These are phyloP conservation scores for Salvia miltiorrhiza DNA, from an alignment of 257 asterid genomes.

Conservation along the genomic window DNA sequence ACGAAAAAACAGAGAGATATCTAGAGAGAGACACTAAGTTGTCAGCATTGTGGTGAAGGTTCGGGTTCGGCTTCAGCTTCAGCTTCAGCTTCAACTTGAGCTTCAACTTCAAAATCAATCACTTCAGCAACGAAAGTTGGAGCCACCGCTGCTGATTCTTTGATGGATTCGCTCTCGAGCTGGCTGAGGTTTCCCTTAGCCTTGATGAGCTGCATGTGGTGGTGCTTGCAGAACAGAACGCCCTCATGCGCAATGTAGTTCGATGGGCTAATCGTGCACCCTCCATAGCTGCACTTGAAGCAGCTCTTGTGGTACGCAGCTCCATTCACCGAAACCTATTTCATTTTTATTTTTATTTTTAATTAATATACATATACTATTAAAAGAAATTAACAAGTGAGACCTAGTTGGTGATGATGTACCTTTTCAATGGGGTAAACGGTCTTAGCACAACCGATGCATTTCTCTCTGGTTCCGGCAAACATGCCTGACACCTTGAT, in stretches of 20 bases:
- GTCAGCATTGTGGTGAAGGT: slow-evolving; percentile 5
- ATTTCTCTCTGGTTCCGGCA: slow-evolving; percentile 68
- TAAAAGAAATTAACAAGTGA: too few relatives aligned
- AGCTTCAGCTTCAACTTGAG: too few relatives aligned
- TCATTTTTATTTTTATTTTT: too few relatives aligned
- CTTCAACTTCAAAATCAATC: not conserved
- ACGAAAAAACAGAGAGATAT: not conserved
- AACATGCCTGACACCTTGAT: slow-evolving; percentile 49
- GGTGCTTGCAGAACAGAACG: slow-evolving; percentile 73
- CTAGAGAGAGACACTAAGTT: not conserved
- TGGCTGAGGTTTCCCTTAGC: slow-evolving; percentile 66
- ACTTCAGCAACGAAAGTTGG: not conserved
- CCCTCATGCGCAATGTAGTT: slow-evolving; percentile 75
- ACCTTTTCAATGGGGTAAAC: slow-evolving; percentile 82
- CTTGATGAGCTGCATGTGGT: slow-evolving; percentile 66
- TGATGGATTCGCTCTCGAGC: slow-evolving; percentile 41
- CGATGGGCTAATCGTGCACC: slow-evolving; percentile 74
- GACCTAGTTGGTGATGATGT: not conserved
- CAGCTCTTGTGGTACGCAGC: slow-evolving; percentile 67
- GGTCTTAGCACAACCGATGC: slow-evolving; percentile 57
- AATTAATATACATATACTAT: too few relatives aligned
- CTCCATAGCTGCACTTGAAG: slow-evolving; percentile 77
- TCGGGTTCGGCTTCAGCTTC: not conserved
- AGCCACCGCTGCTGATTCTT: slow-evolving; percentile 11
- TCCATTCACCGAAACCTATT: slow-evolving; percentile 51